Base-by-base conservation (phyloP, 768 basidiomycete genomes). In the Cytidiella melzeri region DNA sequence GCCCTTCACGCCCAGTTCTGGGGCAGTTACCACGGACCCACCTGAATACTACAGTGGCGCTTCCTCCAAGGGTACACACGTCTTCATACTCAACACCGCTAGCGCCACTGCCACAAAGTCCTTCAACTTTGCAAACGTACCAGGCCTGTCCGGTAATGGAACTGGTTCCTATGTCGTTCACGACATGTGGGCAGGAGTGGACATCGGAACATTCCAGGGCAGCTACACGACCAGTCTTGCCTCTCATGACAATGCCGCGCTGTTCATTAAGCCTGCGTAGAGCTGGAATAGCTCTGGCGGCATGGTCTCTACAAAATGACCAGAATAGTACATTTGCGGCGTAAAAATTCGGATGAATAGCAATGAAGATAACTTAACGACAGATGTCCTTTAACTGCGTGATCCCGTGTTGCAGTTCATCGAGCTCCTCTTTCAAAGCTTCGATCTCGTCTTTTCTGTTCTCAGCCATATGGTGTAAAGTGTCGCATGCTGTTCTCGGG, bases 241-340 rank as follows among this genome's bases (percentile, higher is more conserved):
- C 2, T 59, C 74, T 0, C 79, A 80, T 58, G 79, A 81, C 55
- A 79, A 77, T 1, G 75, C 66, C 4, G 78, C 77, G 1, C 73
- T 76, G 48, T 60, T 77, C 18, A 64, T 80, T 36, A 72, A 64
- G 20, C 59, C 47, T 4, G 57, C 46, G 4, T 52, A 41, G 23
- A 12, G 3, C 10, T 45, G 12, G 2, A 13, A 30, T 26, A 12
- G 4, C 13, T 7, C n/a, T n/a, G n/a, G n/a, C n/a, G n/a, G n/a
- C n/a, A n/a, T n/a, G n/a, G n/a, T n/a, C n/a, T n/a, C n/a, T n/a
- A n/a, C n/a, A n/a, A n/a, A n/a, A n/a, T n/a, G n/a, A n/a, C n/a
- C n/a, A n/a, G n/a, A n/a, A n/a, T n/a, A n/a, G n/a, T n/a, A n/a
- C n/a, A n/a, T n/a, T n/a, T n/a, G n/a, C n/a, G n/a, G n/a, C n/a